Conservation (phyloP, 2,329 filamentous ascomycete species). For the Cladosporium sp. region DNA sequence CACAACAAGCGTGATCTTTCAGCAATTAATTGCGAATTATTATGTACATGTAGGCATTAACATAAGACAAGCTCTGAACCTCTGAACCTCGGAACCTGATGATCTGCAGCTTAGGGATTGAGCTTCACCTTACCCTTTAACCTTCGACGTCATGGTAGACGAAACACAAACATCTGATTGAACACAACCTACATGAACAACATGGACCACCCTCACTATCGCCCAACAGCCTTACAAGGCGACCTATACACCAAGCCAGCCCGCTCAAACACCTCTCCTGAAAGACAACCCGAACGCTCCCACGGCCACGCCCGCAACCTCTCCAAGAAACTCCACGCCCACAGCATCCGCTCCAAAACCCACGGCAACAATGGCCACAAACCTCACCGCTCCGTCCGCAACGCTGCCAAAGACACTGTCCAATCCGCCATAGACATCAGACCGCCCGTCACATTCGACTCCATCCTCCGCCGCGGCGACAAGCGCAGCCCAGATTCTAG, state of each 20-base stretch:
- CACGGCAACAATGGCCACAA: slow-evolving; percentile 25
- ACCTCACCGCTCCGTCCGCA: slow-evolving; percentile 31
- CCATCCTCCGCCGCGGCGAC: slow-evolving; percentile 40
- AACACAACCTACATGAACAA: not conserved
- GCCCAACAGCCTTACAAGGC: not conserved
- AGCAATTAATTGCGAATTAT: not conserved
- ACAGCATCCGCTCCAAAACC: slow-evolving; percentile 12
- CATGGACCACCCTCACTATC: not conserved
- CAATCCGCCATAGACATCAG: slow-evolving; percentile 49
- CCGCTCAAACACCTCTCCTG: slow-evolving; percentile 22
- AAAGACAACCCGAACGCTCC: slow-evolving; percentile 8
- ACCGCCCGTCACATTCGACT: slow-evolving; percentile 48
- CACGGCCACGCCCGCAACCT: slow-evolving; percentile 15
- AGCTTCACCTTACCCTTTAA: not conserved
- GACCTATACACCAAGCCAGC: slow-evolving; percentile 13
- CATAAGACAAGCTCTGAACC: not conserved
- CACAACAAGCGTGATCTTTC: not conserved
- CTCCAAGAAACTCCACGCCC: slow-evolving; percentile 16
- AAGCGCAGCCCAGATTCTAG: slow-evolving; percentile 32
- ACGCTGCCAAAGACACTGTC: slow-evolving; percentile 43
- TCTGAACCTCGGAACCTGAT: not conserved
- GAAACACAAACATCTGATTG: not conserved
- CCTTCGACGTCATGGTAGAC: not conserved
- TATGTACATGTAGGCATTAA: too few species aligned
- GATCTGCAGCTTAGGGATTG: slow-evolving; percentile 1